Evolutionary conservation across 768 basidiomycete genomes (phyloP).

Genomic region (Termitomyces titanicus): DNA sequence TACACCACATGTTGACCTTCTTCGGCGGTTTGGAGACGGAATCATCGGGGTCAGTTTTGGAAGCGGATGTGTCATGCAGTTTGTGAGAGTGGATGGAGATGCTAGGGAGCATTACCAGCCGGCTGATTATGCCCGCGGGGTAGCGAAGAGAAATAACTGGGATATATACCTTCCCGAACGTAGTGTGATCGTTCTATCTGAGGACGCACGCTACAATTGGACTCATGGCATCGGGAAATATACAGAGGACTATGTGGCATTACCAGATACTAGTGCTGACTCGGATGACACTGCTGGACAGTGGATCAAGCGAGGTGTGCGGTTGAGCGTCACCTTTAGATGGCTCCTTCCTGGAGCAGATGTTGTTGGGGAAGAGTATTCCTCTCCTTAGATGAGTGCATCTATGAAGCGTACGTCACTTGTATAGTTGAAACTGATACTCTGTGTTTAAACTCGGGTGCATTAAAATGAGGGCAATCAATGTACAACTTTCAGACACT

Average conservation of each 20-base stretch:
- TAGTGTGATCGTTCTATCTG: slow-evolving; percentile 73
- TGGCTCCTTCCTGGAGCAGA: slow-evolving; percentile 87
- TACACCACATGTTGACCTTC: slow-evolving; percentile 81
- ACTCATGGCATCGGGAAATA: slow-evolving; percentile 80
- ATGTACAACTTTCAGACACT: too few species aligned
- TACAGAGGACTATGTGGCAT: slow-evolving; percentile 55
- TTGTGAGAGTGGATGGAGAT: slow-evolving; percentile 32
- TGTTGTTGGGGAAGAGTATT: slow-evolving; percentile 47
- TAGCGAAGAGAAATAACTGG: slow-evolving; percentile 23
- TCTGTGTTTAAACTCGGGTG: too few species aligned
- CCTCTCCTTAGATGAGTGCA: not conserved
- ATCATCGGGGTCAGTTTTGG: slow-evolving; percentile 86
- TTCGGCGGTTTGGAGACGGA: slow-evolving; percentile 81
- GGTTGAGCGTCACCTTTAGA: slow-evolving; percentile 83
- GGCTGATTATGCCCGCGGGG: not conserved
- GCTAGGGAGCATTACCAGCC: not conserved
- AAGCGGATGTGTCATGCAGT: slow-evolving; percentile 79
- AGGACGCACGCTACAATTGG: slow-evolving; percentile 83
- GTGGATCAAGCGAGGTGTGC: slow-evolving; percentile 49
- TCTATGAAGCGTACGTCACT: not conserved
- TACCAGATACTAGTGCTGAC: slow-evolving; percentile 16
- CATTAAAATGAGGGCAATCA: too few species aligned
- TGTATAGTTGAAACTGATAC: too few species aligned
- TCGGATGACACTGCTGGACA: slow-evolving; percentile 16
- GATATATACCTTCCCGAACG: slow-evolving; percentile 73